A percentile compares a stretch with the other conserved stretches of the same genome.
Evolutionary conservation across 1,284 basidiomycete species (phyloP).

Genomic region (Ceratobasidium sp.): DNA sequence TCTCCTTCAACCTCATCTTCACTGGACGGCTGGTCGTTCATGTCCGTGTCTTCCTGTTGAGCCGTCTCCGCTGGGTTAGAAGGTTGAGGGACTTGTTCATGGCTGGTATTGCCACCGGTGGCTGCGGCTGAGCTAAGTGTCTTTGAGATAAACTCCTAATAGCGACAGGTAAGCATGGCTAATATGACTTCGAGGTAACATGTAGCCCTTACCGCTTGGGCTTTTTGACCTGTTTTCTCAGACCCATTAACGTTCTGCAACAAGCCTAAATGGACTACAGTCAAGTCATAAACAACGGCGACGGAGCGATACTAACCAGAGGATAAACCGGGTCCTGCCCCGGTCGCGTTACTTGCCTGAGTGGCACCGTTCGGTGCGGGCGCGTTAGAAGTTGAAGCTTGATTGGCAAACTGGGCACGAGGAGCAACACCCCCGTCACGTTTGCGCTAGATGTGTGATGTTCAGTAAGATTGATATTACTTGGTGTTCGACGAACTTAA

Average conservation of each 20-base stretch:
- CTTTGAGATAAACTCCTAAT: slow-evolving; percentile 2
- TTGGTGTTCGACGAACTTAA: not conserved
- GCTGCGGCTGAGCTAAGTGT: not conserved
- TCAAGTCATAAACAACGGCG: not conserved
- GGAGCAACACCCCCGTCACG: not conserved
- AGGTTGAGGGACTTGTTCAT: not conserved
- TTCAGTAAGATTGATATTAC: not conserved
- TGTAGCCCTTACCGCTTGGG: not conserved
- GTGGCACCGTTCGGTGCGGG: not conserved
- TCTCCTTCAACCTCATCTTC: not conserved
- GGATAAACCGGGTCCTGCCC: not conserved
- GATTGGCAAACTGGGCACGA: not conserved
- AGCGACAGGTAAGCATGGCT: not conserved
- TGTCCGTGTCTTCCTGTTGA: not conserved
- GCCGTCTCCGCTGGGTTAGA: not conserved
- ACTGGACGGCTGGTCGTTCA: not conserved
- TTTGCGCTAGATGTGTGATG: not conserved
- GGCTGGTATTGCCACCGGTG: not conserved
- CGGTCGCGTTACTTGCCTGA: not conserved
- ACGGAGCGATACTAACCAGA: not conserved
- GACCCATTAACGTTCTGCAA: not conserved
- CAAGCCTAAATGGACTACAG: not conserved
- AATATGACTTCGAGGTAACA: not conserved
- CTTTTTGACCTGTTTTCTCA: not conserved
- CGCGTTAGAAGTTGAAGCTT: not conserved